These are phyloP conservation scores for Kluyveromyces sp. DNA, from an alignment of 1,139 yeast species.

Conservation along the genomic window DNA sequence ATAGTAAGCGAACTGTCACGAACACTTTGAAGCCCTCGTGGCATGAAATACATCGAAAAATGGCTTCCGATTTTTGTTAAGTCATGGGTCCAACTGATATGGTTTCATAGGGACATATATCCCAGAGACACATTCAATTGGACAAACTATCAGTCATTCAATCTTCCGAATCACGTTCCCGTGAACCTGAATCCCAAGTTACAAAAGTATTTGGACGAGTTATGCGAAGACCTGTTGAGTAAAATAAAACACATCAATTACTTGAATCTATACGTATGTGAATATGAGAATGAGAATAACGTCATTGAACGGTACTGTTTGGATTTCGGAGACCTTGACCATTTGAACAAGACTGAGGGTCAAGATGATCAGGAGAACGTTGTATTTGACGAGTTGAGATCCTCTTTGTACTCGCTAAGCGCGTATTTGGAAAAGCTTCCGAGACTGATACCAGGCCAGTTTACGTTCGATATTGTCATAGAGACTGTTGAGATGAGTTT, in stretches of 20 bases:
- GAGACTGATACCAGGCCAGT: constrained; percentile 22
- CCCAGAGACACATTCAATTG: constrained; percentile 28
- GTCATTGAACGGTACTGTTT: constrained; percentile 26
- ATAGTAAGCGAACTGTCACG: too few relatives aligned
- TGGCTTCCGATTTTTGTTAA: constrained; percentile 30
- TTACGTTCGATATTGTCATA: constrained; percentile 26
- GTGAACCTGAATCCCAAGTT: constrained; percentile 27
- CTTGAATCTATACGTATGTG: constrained; percentile 21
- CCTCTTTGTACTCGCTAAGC: constrained; percentile 26
- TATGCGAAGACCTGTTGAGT: constrained; percentile 22
- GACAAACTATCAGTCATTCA: constrained; percentile 31
- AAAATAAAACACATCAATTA: constrained; percentile 23
- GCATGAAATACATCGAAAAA: constrained; percentile 22
- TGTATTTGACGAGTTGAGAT: constrained; percentile 28
- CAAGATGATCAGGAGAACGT: constrained; percentile 15
- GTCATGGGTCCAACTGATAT: constrained; percentile 27
- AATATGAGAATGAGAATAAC: constrained; percentile 18
- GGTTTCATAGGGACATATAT: constrained; percentile 30
- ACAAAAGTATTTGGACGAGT: constrained; percentile 28
- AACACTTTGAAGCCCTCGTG: too few relatives aligned
- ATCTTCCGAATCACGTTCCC: constrained; percentile 30
- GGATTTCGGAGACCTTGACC: constrained; percentile 30
- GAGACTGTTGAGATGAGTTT: constrained; percentile 24
- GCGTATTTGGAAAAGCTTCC: constrained; percentile 22
- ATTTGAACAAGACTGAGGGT: constrained; percentile 9